Evolutionary conservation across 306 rosid genomes (phyloP).

Genomic region (Malus asiatica): DNA sequence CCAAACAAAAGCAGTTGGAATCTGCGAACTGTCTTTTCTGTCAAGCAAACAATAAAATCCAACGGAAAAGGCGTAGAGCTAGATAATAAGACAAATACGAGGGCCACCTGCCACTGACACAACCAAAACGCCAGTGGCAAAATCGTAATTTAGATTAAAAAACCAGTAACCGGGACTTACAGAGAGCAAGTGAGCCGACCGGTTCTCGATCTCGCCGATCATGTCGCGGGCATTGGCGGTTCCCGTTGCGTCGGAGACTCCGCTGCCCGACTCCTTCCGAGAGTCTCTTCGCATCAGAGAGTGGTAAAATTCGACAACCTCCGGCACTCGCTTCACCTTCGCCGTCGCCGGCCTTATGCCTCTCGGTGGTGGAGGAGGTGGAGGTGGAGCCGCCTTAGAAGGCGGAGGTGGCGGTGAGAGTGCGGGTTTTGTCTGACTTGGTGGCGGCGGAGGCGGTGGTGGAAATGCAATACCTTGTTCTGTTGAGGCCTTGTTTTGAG

Average conservation of each 20-base stretch:
- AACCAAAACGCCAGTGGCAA: conserved; percentile 32
- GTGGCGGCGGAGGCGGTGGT: conserved; percentile 32
- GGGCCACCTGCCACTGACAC: conserved; percentile 39
- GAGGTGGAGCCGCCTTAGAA: conserved; percentile 40
- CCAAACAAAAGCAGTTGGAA: conserved; percentile 22
- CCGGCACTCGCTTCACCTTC: conserved; percentile 80
- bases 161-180: conserved; percentile 48
- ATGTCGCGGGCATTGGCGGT: conserved; percentile 83
- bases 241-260: conserved; percentile 38
- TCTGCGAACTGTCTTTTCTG: conserved; percentile 44
- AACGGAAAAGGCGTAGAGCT: conserved; percentile 20
- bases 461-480: conserved; percentile 36
- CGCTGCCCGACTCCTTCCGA: conserved; percentile 46
- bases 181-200: conserved; percentile 79
- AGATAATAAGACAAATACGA: conserved; percentile 7
- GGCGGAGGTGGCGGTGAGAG: conserved; percentile 22
- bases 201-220: conserved; percentile 99
- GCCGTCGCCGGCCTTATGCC: conserved; percentile 39
- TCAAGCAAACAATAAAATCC: conserved; percentile 25
- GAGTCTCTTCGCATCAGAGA: conserved; percentile 91
- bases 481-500: conserved; percentile 1
- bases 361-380: conserved; percentile 67
- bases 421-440: background rate
- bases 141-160: conserved; percentile 22
- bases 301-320: conserved; percentile 96